Evolutionary conservation across 2,329 filamentous ascomycete species (phyloP), one percentile per base, ranked within the genome.

Genomic region (Alternaria brassicae): DNA sequence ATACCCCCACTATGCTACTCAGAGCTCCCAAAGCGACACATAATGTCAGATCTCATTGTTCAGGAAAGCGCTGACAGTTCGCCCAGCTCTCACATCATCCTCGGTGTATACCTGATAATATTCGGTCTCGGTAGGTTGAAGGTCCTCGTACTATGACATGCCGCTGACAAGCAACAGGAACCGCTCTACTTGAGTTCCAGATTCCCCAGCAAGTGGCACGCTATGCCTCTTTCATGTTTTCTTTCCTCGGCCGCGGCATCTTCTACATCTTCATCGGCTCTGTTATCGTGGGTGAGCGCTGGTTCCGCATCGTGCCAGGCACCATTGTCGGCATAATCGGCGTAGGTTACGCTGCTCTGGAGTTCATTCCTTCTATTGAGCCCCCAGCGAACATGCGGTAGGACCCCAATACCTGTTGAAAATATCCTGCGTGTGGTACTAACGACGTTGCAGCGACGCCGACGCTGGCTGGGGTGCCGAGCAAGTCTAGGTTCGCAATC

Each of bases 181-280:
- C 91, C 66, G 90, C 84, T 40, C 71, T 81, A 30, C 79, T 83
- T 62, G 95, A 99, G 81, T 96, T 98, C 83, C 91, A 97, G 80
- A 94, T 97, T 71, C 94, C 95, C 50, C 92, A 93, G 60, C 93
- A 97, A 78, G 85, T 97, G 54, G 90, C 93, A 58, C 90, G 92
- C 81, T 97, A 98, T 83, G 94, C 93, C 54, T 96, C 92, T 10
- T 99, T 99, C 84, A 89, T 98, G 80, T 98, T 98, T 84, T 96
- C 92, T 58, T 98, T 99, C 85, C 82, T 98, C 70, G 95, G 95
- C 62, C 93, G 95, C 76, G 95, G 95, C 80, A 85, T 92, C 78
- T 98, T 99, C 84, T 99, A 99, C 86, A 86, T 98, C 80, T 98
- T 99, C 80, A 84, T 97, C 72, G 95, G 94, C 68, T 91, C 88